Base-by-base conservation (phyloP, 495 filamentous ascomycete genomes). In the Annulohypoxylon stygium region DNA sequence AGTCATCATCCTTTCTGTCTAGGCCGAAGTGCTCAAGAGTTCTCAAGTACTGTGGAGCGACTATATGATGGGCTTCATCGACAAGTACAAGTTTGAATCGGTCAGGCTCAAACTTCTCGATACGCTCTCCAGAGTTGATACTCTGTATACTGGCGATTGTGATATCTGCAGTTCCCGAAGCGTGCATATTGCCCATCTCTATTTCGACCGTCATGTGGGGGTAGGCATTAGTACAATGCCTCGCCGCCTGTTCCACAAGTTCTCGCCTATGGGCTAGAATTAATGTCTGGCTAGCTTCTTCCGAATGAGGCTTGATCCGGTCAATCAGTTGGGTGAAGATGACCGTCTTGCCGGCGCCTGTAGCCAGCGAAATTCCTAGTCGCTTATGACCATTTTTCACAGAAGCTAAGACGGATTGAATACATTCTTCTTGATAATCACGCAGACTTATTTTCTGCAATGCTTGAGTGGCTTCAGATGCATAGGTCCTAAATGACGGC, bases 31-130 rank as follows among this genome's bases (percentile, higher is more conserved):
- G 87, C 2, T 84, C 81, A 63, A 99, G 80, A 2, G 88, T 86
- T 33, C 83, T 85, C 67, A 95, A 83, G 76, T 98, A 99, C 37
- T 88, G 87, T 7, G 87, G 83, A 4, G 95, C 92, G 36, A 97
- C 95, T 57, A 98, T 97, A 81, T 98, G 96, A 81, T 99, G 96
- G n/a, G 94, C 95, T 78, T 99, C 96, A 74, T 99, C 96, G 6
- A 99, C 95, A 12, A 99, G 86, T 2, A 99, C 81, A 0, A 99
- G 88, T 78, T 99, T 99, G 85, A 95, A 98, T 20, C 81, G 80
- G 1, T 67, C 79, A 0, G 94, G 92, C 67, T 97, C 89, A 74
- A 94, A 98, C 71, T 97, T 98, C 36, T 75, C 57, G 12, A 98
- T 85, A 30, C 96, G 87, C 53, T 94, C 89, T 14, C 87, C 85